phyloP scores from a whole-genome alignment of 345 rosid species.

The Fremontodendron californicum region DNA sequence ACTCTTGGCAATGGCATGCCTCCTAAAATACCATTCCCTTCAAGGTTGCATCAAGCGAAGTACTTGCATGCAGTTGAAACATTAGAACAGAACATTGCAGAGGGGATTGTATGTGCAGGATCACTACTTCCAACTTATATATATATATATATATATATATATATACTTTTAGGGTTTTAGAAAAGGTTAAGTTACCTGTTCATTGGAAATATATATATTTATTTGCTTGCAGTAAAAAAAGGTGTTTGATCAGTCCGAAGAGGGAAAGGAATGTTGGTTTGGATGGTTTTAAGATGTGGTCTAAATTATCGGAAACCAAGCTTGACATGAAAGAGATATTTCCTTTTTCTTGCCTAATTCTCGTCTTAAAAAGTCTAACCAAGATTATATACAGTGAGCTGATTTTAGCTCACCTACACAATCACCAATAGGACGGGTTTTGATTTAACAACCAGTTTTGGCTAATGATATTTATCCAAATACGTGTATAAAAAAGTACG shows the following conservation, averaged over 20 bases:
- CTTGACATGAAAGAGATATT: neutral
- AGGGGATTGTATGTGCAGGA: no score
- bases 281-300: neutral
- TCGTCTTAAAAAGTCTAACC: neutral
- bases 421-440: neutral
- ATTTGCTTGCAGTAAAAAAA: neutral
- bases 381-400: neutral
- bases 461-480: neutral
- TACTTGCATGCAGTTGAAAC: no score
- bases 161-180: no score
- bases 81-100: no score
- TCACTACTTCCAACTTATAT: no score
- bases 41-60: no score
- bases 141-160: no score
- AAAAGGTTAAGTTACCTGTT: neutral
- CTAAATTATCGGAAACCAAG: neutral
- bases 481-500: neutral
- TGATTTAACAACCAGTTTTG: neutral
- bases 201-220: neutral
- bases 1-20: no score
- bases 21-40: no score
- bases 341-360: slow-evolving; percentile 7
- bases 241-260: neutral
- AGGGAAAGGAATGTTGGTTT: neutral
- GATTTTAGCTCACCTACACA: slow-evolving; percentile 18